Conservation (phyloP, 1,139 yeast genomes). For the Candida albicans region DNA sequence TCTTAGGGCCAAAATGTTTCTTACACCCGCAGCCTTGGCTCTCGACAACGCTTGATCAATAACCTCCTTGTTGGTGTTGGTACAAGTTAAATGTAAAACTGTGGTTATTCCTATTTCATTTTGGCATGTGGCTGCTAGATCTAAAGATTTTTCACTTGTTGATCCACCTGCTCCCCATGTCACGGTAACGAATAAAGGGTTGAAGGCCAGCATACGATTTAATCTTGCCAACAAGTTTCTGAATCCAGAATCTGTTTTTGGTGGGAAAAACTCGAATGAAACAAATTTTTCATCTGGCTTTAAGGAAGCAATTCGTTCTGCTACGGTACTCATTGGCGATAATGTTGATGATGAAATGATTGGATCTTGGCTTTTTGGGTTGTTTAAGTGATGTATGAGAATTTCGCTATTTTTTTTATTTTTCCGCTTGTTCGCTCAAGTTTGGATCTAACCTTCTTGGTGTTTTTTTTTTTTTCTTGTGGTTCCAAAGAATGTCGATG, state of each 20-base stretch:
- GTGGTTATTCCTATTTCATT: slow-evolving; percentile 78
- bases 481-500: not conserved
- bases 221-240: slow-evolving; percentile 82
- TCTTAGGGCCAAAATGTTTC: slow-evolving; percentile 85
- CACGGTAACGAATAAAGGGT: slow-evolving; percentile 85
- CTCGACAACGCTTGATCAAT: slow-evolving; percentile 74
- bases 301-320: slow-evolving; percentile 53
- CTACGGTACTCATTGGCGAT: slow-evolving; percentile 15
- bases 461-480: too few relatives aligned
- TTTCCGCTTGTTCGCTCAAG: too few relatives aligned
- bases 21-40: slow-evolving; percentile 77
- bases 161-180: slow-evolving; percentile 99
- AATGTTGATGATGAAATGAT: not conserved
- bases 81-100: slow-evolving; percentile 92
- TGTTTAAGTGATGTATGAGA: not conserved
- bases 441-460: too few relatives aligned
- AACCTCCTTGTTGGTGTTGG: slow-evolving; percentile 76
- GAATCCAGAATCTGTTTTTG: slow-evolving; percentile 87
- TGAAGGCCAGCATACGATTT: slow-evolving; percentile 82
- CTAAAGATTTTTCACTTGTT: slow-evolving; percentile 82
- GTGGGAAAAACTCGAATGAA: slow-evolving; percentile 96
- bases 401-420: not conserved
- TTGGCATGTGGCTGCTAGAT: slow-evolving; percentile 77
- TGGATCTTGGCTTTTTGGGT: not conserved
- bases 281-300: slow-evolving; percentile 60